Percentiles rank a stretch among this genome's conserved stretches.
Evolutionary conservation across 2,329 filamentous ascomycete species (phyloP).

Genomic region (Chrysoporthe puriensis): DNA sequence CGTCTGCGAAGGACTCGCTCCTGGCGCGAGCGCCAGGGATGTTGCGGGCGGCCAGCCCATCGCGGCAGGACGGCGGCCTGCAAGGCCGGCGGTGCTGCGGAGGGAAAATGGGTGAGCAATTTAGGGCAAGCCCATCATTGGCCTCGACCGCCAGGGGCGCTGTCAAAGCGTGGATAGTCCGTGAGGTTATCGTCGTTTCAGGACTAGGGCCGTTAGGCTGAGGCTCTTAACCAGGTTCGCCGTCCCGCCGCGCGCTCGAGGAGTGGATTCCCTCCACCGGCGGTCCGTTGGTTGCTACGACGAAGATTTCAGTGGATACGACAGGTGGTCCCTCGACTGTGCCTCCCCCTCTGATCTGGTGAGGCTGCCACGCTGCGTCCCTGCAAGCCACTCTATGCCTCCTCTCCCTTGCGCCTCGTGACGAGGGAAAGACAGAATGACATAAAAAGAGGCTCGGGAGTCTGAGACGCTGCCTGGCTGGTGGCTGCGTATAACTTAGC

Average conservation of each 20-base stretch:
- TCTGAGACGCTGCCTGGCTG: not conserved
- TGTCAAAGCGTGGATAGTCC: not conserved
- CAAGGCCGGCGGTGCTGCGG: not conserved
- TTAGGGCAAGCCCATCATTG: conserved; percentile 8
- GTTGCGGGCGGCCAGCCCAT: conserved; percentile 12
- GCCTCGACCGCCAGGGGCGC: not conserved
- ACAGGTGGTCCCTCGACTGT: not conserved
- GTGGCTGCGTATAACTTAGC: not conserved
- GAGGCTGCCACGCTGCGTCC: conserved; percentile 3
- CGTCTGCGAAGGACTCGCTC: too few species aligned
- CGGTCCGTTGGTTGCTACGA: not conserved
- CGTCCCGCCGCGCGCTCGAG: not conserved
- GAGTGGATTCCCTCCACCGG: not conserved
- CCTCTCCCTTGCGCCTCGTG: not conserved
- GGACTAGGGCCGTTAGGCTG: conserved; percentile 7
- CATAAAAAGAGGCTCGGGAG: not conserved
- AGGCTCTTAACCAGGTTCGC: conserved; percentile 16
- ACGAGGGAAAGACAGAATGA: not conserved
- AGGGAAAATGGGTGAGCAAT: conserved; percentile 10
- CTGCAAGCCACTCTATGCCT: conserved; percentile 4
- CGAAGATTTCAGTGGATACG: not conserved
- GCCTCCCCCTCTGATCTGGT: not conserved
- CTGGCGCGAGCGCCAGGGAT: too few species aligned
- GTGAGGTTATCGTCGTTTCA: conserved; percentile 13
- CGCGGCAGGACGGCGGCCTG: not conserved